Evolutionary conservation across 805 yeast species (phyloP), one percentile per base, ranked within the genome.

Genomic region (Kazachstania martiniae): DNA sequence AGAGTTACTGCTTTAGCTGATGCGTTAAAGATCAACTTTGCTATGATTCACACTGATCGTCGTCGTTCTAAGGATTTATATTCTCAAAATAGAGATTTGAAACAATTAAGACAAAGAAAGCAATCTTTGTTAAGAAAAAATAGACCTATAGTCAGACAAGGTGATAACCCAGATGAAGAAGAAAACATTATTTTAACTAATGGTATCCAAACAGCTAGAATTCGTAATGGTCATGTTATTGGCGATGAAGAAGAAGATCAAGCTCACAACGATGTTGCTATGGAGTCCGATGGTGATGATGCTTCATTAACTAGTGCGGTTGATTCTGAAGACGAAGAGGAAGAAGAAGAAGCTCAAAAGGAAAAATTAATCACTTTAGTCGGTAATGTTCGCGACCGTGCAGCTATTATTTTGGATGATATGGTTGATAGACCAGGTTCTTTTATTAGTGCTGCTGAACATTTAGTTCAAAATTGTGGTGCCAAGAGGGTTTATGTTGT

Each of bases 1-100:
- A 73, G 98, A 44, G 99, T 91, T 33, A 91, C 99, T 13, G 87
- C 96, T 1, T 67, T 91, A 47, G 98, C 98, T n/a, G 98, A 93
- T 62, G 76, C 93, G 24, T 68, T 91, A 47, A 89, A 89, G 61
- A 83, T 91, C 45, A 86, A 91, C 58, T 91, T 91, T 54, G 99
- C 98, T 38, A 89, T 91, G 97, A 89, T 93, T 45, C 97, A 91
- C 56, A 91, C 98, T 14, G 99, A 91, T 62, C 75, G 97, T 53
- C 78, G 96, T 61, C 77, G 98, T 60, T 71, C 78, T 28, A 79
- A 79, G 47, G 94, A 82, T 58, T 47, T 61, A 27, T 58, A 60
- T 35, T 51, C 68, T 12, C 66, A 63, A 41, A 63, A 63, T 33
- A 59, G 53, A 39, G 59, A 54, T 36, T 41, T 59, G 35, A 44